Conservation (phyloP, 2,329 filamentous ascomycete species). For the Aspergillus nomiae region DNA sequence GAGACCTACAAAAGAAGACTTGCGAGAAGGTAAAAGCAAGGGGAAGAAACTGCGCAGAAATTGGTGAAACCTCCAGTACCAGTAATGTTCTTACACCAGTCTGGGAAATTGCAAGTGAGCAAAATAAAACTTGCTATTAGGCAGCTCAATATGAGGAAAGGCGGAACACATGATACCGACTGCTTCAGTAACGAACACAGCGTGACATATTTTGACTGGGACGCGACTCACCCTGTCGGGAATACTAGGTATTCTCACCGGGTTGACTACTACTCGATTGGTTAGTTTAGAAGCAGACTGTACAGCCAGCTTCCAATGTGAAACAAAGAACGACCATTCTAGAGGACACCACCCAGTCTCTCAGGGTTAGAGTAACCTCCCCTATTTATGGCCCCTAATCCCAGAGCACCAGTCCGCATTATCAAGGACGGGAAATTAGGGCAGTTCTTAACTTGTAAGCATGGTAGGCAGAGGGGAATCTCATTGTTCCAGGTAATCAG, state of each 20-base stretch:
- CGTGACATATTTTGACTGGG: not conserved
- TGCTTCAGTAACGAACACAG: no score
- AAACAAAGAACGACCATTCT: not conserved
- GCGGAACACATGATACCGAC: not conserved
- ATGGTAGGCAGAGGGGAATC: not conserved
- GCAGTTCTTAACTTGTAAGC: not conserved
- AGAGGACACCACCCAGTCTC: not conserved
- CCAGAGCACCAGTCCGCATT: no score
- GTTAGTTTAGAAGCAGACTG: not conserved
- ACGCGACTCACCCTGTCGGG: not conserved
- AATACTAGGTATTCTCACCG: not conserved
- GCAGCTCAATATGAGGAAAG: not conserved
- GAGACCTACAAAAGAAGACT: not conserved
- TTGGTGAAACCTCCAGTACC: not conserved
- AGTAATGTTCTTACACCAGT: not conserved
- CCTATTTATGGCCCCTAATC: not conserved
- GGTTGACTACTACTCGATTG: not conserved
- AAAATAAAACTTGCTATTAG: not conserved
- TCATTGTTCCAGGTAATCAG: not conserved
- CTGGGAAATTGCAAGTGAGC: not conserved
- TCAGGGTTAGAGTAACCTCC: not conserved
- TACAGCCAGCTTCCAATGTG: not conserved
- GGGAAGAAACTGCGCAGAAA: not conserved
- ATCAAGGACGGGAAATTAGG: not conserved
- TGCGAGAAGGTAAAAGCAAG: no score